A percentile compares a stretch with the other conserved stretches of the same genome.
phyloP scores from a whole-genome alignment of 768 basidiomycete genomes.

The Kwoniella dejecticola region DNA sequence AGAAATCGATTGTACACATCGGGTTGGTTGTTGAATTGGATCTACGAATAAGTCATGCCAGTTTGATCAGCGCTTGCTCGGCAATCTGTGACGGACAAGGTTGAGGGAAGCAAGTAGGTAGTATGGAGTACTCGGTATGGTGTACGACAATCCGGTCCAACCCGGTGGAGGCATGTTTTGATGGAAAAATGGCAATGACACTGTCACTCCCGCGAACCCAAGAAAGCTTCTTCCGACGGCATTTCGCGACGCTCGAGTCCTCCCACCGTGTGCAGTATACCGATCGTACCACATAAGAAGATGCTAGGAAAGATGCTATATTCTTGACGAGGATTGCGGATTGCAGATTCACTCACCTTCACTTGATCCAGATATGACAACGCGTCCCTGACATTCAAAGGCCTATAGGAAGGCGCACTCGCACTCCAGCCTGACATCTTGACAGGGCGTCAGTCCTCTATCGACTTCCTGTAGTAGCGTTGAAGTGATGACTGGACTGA shows the following conservation, averaged over 20 bases:
- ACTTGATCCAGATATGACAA: slow-evolving; percentile 92
- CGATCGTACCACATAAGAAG: background rate
- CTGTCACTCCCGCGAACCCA: background rate
- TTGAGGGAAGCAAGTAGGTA: background rate
- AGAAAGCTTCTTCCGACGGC: background rate
- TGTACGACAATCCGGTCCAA: background rate
- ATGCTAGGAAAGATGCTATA: slow-evolving; percentile 4
- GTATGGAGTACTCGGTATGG: background rate
- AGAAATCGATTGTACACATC: slow-evolving; percentile 92
- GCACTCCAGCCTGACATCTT: slow-evolving; percentile 5
- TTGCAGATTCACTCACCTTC: slow-evolving; percentile 59
- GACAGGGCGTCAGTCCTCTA: background rate
- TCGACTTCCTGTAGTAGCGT: background rate
- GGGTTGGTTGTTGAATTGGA: slow-evolving; percentile 82
- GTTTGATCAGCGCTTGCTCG: background rate
- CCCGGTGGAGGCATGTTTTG: slow-evolving; percentile 27
- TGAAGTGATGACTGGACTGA: background rate
- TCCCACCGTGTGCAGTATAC: no score
- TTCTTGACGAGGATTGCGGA: no score
- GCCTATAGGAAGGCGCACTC: slow-evolving; percentile 57
- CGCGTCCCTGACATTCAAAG: slow-evolving; percentile 89
- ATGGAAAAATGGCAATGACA: background rate
- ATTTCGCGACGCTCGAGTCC: no score
- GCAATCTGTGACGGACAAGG: background rate
- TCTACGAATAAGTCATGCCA: slow-evolving; percentile 38